Evolutionary conservation across 192 early-diverging fungal genomes (phyloP).

Genomic region (Coemansia sp.): DNA sequence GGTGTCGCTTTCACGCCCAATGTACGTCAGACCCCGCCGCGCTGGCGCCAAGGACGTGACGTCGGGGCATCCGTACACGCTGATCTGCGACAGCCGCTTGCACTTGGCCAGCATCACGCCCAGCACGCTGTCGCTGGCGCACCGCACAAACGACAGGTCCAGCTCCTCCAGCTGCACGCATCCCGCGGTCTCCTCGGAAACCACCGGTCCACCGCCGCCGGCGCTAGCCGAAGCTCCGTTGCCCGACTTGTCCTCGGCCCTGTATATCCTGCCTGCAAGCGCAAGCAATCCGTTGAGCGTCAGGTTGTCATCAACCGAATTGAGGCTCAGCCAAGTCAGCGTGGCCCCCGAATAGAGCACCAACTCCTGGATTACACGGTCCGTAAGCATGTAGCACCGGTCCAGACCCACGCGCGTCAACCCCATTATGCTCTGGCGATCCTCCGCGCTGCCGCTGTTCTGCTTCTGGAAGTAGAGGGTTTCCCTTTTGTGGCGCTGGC

Average conservation of each 20-base stretch:
- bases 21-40: slow-evolving; percentile 56
- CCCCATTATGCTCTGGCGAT: neutral
- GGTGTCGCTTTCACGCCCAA: slow-evolving; percentile 64
- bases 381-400: slow-evolving; percentile 69
- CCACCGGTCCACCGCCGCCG: slow-evolving; percentile 1
- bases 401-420: slow-evolving; percentile 61
- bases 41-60: slow-evolving; percentile 59
- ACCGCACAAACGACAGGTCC: slow-evolving; percentile 78
- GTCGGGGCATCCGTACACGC: slow-evolving; percentile 76
- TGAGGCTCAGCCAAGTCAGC: slow-evolving; percentile 63
- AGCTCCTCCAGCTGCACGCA: slow-evolving; percentile 61
- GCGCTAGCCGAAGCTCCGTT: neutral
- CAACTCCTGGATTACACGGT: slow-evolving; percentile 61
- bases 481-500: slow-evolving; percentile 10
- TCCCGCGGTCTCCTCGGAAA: slow-evolving; percentile 22
- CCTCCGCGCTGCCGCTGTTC: neutral
- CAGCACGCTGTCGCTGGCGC: slow-evolving; percentile 72
- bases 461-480: neutral
- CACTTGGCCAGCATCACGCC: slow-evolving; percentile 58
- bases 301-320: slow-evolving; percentile 71
- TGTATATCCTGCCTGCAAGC: slow-evolving; percentile 45
- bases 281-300: slow-evolving; percentile 59
- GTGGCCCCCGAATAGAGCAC: slow-evolving; percentile 63
- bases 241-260: neutral
- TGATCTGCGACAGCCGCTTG: slow-evolving; percentile 56